These are phyloP conservation scores for Exophiala sp. DNA, from an alignment of 2,329 filamentous ascomycete species.

Conservation along the genomic window DNA sequence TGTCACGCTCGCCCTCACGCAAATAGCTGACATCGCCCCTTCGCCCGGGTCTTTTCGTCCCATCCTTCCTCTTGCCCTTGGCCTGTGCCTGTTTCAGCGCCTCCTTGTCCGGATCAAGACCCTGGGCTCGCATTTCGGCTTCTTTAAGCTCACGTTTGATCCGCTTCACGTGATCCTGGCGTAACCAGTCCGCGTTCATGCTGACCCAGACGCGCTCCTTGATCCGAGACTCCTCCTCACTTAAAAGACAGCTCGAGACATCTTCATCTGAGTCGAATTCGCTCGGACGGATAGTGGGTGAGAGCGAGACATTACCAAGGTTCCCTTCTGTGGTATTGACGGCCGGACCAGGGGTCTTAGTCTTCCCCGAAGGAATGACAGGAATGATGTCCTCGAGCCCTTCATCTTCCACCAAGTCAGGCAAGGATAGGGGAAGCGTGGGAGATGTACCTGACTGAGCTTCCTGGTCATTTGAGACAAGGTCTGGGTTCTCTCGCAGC, in stretches of 20 bases:
- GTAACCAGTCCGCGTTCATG: slow-evolving; percentile 88
- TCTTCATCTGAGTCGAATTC: slow-evolving; percentile 90
- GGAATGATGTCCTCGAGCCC: slow-evolving; percentile 12
- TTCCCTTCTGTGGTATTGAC: slow-evolving; percentile 25
- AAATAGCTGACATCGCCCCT: slow-evolving; percentile 45
- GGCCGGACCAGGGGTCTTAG: slow-evolving; percentile 19
- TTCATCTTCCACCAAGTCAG: slow-evolving; percentile 23
- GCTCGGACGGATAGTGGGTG: slow-evolving; percentile 56
- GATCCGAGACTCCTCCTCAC: slow-evolving; percentile 64
- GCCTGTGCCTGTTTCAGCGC: slow-evolving; percentile 29
- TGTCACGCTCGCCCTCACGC: slow-evolving; percentile 31
- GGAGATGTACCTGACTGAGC: not conserved
- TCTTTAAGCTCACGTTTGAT: slow-evolving; percentile 64
- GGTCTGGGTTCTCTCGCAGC: slow-evolving; percentile 37
- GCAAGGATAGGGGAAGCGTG: not conserved
- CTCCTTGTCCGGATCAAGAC: slow-evolving; percentile 30
- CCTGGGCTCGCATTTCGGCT: slow-evolving; percentile 40
- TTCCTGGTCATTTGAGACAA: slow-evolving; percentile 11
- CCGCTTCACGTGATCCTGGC: slow-evolving; percentile 75
- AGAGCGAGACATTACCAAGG: slow-evolving; percentile 21
- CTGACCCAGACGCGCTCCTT: slow-evolving; percentile 95
- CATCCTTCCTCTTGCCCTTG: slow-evolving; percentile 44
- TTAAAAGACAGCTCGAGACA: slow-evolving; percentile 71
- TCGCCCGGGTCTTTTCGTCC: slow-evolving; percentile 40
- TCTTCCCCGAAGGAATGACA: slow-evolving; percentile 5